Evolutionary conservation across 1,284 basidiomycete genomes (phyloP).

Genomic region (Austropuccinia psidii): DNA sequence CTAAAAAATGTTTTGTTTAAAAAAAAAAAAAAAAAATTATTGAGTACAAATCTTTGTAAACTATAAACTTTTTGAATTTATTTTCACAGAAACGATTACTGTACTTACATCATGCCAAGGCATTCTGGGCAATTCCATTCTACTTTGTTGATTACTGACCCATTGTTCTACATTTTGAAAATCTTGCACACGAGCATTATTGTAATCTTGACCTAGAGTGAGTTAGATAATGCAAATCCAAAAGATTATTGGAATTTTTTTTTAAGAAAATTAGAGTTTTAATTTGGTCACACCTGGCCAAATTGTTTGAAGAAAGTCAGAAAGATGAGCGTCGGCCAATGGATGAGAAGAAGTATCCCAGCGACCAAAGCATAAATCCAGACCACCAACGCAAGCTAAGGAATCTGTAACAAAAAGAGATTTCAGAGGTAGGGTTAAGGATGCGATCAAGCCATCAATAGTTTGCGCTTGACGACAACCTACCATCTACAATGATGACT

Average conservation of each 20-base stretch:
- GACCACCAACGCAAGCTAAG: constrained; percentile 59
- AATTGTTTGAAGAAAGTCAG: constrained; percentile 66
- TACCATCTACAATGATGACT: constrained; percentile 32
- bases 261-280: not conserved
- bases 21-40: constrained; percentile 37
- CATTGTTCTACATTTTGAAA: constrained; percentile 75
- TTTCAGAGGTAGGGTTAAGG: not conserved
- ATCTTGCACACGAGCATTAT: constrained; percentile 58
- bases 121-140: constrained; percentile 53
- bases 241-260: no score
- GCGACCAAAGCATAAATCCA: constrained; percentile 86
- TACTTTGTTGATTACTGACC: constrained; percentile 54
- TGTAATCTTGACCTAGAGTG: constrained; percentile 51
- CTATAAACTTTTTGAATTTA: constrained; percentile 52
- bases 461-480: not conserved
- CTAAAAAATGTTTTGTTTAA: constrained; percentile 51
- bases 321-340: constrained; percentile 79
- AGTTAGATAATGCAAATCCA: not conserved
- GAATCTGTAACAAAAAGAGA: not conserved
- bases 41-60: constrained; percentile 50
- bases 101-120: constrained; percentile 73
- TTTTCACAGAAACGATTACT: no score
- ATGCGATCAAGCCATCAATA: not conserved
- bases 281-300: constrained; percentile 60
- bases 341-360: constrained; percentile 77